Evolutionary conservation across 495 filamentous ascomycete species (phyloP), one percentile per base, ranked within the genome.

Genomic region (Acidomyces sp.): DNA sequence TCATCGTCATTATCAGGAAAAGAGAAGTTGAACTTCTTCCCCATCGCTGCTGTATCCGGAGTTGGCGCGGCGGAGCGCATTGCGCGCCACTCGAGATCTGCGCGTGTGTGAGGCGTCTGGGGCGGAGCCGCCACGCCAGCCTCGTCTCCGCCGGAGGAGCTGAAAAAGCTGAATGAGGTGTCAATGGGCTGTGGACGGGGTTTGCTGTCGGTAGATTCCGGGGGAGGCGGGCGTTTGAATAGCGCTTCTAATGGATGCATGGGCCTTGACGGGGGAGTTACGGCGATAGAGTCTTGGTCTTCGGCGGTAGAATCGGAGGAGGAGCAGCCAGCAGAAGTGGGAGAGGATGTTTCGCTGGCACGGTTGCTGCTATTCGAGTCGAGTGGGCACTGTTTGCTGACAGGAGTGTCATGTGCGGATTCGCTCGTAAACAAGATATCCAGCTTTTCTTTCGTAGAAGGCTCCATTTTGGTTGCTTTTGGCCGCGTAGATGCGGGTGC

Each of bases 61-160:
- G 90, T 96, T 2, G 90, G 90, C 0, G 90, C 90, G 9, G 87
- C 87, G 51, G 85, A 92, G 30, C 86, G 67, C 12, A 81, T 48
- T 13, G 74, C 74, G 26, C 86, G 72, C 39, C 66, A 67, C 50
- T 84, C 78, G 9, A 88, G 66, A 43, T 94, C 85, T 41, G 72
- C 71, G 41, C 77, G 76, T 2, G 79, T 81, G 55, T 77, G 92
- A 0, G 86, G 86, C 0, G 86, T 90, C 46, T 85, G 72, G 2
- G 82, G 85, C 18, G 48, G 41, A n/a, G 41, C 34, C 6, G 67
- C 69, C 13, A 69, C 39, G 11, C 49, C 49, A 7, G 32, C 57
- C 3, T 57, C 60, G 27, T 57, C 62, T 6, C 73, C 71, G 7
- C 47, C 48, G 17, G 61, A 59, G 24, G 52, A 57, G 7, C 34